phyloP scores from a whole-genome alignment of 768 basidiomycete species.

The Coprinellus micaceus region DNA sequence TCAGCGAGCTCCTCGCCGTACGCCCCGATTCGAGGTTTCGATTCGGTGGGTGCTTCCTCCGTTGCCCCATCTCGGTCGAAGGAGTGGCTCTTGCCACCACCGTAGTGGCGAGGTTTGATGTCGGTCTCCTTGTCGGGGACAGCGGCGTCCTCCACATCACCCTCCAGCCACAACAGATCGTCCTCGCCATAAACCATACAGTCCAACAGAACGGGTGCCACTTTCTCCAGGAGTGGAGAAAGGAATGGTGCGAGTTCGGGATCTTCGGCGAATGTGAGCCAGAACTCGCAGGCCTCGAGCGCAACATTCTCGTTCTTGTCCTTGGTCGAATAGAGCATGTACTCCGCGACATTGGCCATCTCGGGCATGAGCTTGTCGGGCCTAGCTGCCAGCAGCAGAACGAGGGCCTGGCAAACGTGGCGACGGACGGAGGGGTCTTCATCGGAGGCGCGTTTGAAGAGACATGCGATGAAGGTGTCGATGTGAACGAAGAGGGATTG shows the following conservation, averaged over 20 bases:
- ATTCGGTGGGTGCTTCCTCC: slow-evolving; percentile 31
- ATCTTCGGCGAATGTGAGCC: slow-evolving; percentile 98
- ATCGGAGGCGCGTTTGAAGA: slow-evolving; percentile 95
- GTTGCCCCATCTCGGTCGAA: slow-evolving; percentile 64
- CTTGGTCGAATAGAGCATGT: slow-evolving; percentile 98
- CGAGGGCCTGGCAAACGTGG: slow-evolving; percentile 93
- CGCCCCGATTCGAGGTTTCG: slow-evolving; percentile 50
- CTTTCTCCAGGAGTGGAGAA: slow-evolving; percentile 82
- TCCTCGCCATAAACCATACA: slow-evolving; percentile 98
- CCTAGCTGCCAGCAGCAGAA: slow-evolving; percentile 85
- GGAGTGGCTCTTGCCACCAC: slow-evolving; percentile 79
- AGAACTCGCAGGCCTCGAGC: slow-evolving; percentile 98
- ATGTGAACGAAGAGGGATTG: slow-evolving; percentile 89
- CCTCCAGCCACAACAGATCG: slow-evolving; percentile 92
- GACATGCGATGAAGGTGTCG: slow-evolving; percentile 86
- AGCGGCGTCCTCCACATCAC: slow-evolving; percentile 81
- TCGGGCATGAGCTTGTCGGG: slow-evolving; percentile 97
- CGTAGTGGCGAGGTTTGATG: slow-evolving; percentile 94
- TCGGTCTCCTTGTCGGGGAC: slow-evolving; percentile 94
- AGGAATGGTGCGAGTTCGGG: slow-evolving; percentile 80
- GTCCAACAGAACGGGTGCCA: slow-evolving; percentile 91
- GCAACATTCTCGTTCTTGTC: slow-evolving; percentile 97
- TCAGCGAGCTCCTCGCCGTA: slow-evolving; percentile 82
- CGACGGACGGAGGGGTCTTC: slow-evolving; percentile 91
- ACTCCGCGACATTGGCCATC: slow-evolving; percentile 92